Conservation (phyloP, 2,329 filamentous ascomycete genomes). For the Ophiostoma ips region DNA sequence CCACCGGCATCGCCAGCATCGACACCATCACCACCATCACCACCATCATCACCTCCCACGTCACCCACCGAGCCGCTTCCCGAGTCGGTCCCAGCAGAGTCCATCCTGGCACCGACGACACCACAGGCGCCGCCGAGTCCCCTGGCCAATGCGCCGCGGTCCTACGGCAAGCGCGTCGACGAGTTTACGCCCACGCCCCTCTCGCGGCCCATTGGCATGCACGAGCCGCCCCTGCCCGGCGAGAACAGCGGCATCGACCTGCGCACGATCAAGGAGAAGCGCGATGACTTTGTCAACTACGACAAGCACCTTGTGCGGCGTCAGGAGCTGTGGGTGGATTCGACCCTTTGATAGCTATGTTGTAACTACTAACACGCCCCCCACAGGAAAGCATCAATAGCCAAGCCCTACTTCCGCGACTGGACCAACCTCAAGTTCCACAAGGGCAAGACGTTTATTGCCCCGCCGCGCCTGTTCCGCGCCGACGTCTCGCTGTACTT, state of each 20-base stretch:
- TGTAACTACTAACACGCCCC: neutral
- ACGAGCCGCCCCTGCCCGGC: slow-evolving; percentile 55
- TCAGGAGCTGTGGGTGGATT: slow-evolving; percentile 55
- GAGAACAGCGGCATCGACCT: slow-evolving; percentile 70
- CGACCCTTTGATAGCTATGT: no score
- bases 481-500: slow-evolving; percentile 76
- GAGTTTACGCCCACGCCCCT: slow-evolving; percentile 46
- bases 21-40: neutral
- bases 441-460: slow-evolving; percentile 83
- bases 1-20: neutral
- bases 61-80: neutral
- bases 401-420: slow-evolving; percentile 89
- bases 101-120: neutral
- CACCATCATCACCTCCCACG: neutral
- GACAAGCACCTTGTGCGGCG: slow-evolving; percentile 70
- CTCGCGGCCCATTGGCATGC: slow-evolving; percentile 68
- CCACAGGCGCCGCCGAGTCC: slow-evolving; percentile 13
- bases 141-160: slow-evolving; percentile 44
- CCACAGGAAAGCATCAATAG: slow-evolving; percentile 42
- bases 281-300: slow-evolving; percentile 71
- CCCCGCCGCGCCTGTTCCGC: slow-evolving; percentile 73
- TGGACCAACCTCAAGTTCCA: slow-evolving; percentile 73
- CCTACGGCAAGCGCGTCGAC: slow-evolving; percentile 41
- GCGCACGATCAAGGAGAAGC: slow-evolving; percentile 52
- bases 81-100: neutral